Evolutionary conservation across 768 basidiomycete genomes (phyloP).

Genomic region (Trametes elegans): DNA sequence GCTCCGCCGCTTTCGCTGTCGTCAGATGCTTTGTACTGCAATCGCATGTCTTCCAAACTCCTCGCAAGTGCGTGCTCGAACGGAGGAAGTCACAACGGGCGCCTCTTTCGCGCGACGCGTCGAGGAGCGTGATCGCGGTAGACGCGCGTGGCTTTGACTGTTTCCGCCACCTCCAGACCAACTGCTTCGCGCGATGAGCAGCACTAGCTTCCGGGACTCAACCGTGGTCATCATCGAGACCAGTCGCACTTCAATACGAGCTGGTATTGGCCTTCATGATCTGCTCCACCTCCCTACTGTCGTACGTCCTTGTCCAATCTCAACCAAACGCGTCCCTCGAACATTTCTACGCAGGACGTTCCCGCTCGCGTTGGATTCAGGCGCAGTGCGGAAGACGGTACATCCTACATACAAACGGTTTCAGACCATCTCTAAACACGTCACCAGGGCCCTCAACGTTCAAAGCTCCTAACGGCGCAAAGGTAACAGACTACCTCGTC

Average conservation of each 20-base stretch:
- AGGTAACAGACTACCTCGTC: slow-evolving; percentile 79
- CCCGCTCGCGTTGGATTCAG: slow-evolving; percentile 79
- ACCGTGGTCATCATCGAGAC: slow-evolving; percentile 82
- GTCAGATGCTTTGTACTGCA: slow-evolving; percentile 3
- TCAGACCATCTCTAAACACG: slow-evolving; percentile 15
- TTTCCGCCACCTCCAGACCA: neutral
- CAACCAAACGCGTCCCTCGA: neutral
- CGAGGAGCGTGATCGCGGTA: slow-evolving; percentile 9
- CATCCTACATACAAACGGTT: slow-evolving; percentile 25
- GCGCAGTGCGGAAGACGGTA: slow-evolving; percentile 34
- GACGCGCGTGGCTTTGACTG: neutral
- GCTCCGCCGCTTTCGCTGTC: neutral
- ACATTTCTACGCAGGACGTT: slow-evolving; percentile 55
- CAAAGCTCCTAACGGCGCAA: slow-evolving; percentile 47
- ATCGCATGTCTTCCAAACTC: neutral
- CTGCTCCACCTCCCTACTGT: slow-evolving; percentile 73
- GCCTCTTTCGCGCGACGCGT: slow-evolving; percentile 6
- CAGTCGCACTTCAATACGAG: slow-evolving; percentile 64
- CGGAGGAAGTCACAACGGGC: neutral
- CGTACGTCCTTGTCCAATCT: slow-evolving; percentile 45
- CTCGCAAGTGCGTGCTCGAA: neutral
- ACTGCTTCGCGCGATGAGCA: slow-evolving; percentile 16
- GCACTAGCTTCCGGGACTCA: slow-evolving; percentile 60
- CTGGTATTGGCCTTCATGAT: slow-evolving; percentile 78
- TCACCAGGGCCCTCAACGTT: slow-evolving; percentile 38